Conservation (phyloP, 2,329 filamentous ascomycete species). For the Aspergillus novofumigatus region DNA sequence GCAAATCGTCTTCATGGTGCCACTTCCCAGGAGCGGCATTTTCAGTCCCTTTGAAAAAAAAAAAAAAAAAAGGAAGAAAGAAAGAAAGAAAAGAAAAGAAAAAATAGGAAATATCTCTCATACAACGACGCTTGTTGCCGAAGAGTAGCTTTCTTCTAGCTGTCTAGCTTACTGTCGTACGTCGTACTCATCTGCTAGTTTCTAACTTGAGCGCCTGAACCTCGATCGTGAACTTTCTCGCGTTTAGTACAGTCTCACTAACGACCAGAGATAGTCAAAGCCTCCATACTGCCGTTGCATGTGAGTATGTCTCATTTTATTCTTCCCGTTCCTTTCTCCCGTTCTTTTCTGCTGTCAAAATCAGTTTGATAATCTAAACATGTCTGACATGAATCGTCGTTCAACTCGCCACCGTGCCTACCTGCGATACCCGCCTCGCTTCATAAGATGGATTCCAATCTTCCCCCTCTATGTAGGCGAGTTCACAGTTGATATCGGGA, state of each 20-base stretch:
- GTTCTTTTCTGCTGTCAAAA: not conserved
- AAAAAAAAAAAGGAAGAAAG: constrained; percentile 5
- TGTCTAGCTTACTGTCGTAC: not conserved
- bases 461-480: not conserved
- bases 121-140: not conserved
- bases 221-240: not conserved
- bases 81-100: not conserved
- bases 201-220: not conserved
- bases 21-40: constrained; percentile 11
- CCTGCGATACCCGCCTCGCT: not conserved
- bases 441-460: not conserved
- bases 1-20: constrained; percentile 17
- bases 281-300: not conserved
- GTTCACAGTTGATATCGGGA: not conserved
- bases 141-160: not conserved
- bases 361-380: not conserved
- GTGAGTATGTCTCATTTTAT: not conserved
- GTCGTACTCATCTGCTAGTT: not conserved
- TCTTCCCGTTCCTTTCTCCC: not conserved
- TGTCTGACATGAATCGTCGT: not conserved
- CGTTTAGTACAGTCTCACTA: not conserved
- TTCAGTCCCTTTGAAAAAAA: not conserved
- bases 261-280: not conserved
- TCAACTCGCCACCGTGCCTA: not conserved
- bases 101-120: constrained; percentile 2